Percentiles rank a stretch among this genome's conserved stretches.
These are phyloP conservation scores for Xylaria arbuscula DNA, from an alignment of 2,329 filamentous ascomycete species.

Conservation along the genomic window DNA sequence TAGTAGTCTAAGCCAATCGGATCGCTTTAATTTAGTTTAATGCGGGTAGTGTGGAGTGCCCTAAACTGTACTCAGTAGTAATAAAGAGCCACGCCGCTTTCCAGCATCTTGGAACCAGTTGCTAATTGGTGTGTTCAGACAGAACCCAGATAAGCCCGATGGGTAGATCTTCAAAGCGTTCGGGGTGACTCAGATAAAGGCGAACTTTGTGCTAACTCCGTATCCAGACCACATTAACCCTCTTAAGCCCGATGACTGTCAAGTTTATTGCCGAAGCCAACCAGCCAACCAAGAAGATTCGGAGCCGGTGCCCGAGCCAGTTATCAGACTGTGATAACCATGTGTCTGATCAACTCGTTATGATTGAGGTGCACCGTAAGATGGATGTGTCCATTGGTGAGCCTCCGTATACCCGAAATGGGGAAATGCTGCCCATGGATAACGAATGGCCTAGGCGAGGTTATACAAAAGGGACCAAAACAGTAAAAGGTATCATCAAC, in stretches of 20 bases:
- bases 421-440: not conserved
- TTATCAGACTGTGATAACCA: not conserved
- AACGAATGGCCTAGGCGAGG: not conserved
- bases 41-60: too few relatives aligned
- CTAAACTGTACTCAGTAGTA: too few relatives aligned
- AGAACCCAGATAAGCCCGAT: not conserved
- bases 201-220: not conserved
- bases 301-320: not conserved
- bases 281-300: not conserved
- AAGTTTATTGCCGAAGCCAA: conserved; percentile 2
- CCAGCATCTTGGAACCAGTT: not conserved
- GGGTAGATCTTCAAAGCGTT: not conserved
- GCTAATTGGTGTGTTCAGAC: too few relatives aligned
- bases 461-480: not conserved
- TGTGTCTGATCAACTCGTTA: not conserved
- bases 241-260: not conserved
- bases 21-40: too few relatives aligned
- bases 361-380: not conserved
- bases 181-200: conserved; percentile 2
- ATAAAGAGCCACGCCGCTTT: not conserved
- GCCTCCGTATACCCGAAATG: not conserved
- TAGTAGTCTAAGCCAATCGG: too few relatives aligned
- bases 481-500: not conserved
- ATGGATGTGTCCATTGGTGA: not conserved
- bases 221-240: not conserved